Conservation (phyloP, 2,329 filamentous ascomycete genomes). For the Lasiodiplodia citricola region DNA sequence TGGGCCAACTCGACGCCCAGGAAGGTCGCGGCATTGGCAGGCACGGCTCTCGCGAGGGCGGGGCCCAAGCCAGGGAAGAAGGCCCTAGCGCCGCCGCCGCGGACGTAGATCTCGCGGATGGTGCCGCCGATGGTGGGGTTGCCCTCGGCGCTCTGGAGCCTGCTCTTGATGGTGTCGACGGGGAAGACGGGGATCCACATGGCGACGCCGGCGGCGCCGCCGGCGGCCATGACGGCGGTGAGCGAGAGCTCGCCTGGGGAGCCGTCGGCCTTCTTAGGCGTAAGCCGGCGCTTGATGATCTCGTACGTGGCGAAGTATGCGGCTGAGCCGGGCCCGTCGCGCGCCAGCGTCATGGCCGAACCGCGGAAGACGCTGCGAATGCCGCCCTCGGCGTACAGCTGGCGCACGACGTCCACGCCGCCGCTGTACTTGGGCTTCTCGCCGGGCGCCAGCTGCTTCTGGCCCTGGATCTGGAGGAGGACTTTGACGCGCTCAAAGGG, state of each 20-base stretch:
- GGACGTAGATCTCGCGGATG: conserved; percentile 79
- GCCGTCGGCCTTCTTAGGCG: conserved; percentile 78
- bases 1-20: conserved; percentile 83
- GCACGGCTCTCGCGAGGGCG: conserved; percentile 88
- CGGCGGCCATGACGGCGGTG: conserved; percentile 81
- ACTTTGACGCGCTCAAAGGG: conserved; percentile 99
- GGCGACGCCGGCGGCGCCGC: conserved; percentile 88
- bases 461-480: conserved; percentile 95
- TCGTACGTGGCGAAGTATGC: conserved; percentile 99
- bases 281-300: conserved; percentile 86
- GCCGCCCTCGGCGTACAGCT: conserved; percentile 91
- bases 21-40: conserved; percentile 96
- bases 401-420: conserved; percentile 86
- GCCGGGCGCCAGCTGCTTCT: conserved; percentile 81
- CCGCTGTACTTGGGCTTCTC: conserved; percentile 92
- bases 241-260: conserved; percentile 81
- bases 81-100: conserved; percentile 83
- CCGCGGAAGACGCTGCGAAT: conserved; percentile 92
- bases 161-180: conserved; percentile 93
- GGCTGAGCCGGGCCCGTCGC: conserved; percentile 90
- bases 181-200: conserved; percentile 99
- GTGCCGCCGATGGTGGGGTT: conserved; percentile 81
- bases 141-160: conserved; percentile 89
- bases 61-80: conserved; percentile 98
- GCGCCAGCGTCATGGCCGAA: conserved; percentile 84